Conservation (phyloP, 148 eudicot genomes). For the Talinum fruticosum region DNA sequence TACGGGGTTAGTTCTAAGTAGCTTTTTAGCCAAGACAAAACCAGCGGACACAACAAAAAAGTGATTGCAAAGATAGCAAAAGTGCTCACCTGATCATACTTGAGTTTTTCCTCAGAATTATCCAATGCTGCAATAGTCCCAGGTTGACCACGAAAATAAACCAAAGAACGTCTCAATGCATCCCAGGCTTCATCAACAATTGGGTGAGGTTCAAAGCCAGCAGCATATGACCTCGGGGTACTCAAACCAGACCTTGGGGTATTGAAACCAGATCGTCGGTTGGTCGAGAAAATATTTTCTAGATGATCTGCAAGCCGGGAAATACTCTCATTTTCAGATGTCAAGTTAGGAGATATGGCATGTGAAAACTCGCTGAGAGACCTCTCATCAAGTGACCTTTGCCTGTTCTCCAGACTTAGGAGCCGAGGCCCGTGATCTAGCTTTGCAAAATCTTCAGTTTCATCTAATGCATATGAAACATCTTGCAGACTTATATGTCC, state of each 20-base stretch:
- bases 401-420: constrained; percentile 61
- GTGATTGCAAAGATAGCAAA: not conserved
- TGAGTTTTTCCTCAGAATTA: constrained; percentile 68
- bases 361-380: constrained; percentile 52
- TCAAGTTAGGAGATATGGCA: constrained; percentile 47
- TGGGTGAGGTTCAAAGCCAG: constrained; percentile 66
- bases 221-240: constrained; percentile 55
- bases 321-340: constrained; percentile 44
- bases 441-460: constrained; percentile 63
- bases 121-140: constrained; percentile 96
- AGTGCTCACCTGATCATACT: constrained; percentile 89
- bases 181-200: constrained; percentile 91
- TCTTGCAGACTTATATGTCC: constrained; percentile 40
- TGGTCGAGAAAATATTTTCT: constrained; percentile 45
- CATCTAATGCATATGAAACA: constrained; percentile 28
- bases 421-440: constrained; percentile 53
- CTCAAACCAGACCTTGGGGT: constrained; percentile 49
- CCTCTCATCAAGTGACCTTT: constrained; percentile 80
- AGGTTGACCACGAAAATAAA: constrained; percentile 76
- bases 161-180: constrained; percentile 68
- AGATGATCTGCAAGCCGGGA: constrained; percentile 43
- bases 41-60: not conserved
- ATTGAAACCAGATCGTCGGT: constrained; percentile 60
- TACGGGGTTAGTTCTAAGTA: not conserved
- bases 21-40: not conserved